These are phyloP conservation scores for Pestalotiopsis sp. DNA, from an alignment of 2,329 filamentous ascomycete species.

Conservation along the genomic window DNA sequence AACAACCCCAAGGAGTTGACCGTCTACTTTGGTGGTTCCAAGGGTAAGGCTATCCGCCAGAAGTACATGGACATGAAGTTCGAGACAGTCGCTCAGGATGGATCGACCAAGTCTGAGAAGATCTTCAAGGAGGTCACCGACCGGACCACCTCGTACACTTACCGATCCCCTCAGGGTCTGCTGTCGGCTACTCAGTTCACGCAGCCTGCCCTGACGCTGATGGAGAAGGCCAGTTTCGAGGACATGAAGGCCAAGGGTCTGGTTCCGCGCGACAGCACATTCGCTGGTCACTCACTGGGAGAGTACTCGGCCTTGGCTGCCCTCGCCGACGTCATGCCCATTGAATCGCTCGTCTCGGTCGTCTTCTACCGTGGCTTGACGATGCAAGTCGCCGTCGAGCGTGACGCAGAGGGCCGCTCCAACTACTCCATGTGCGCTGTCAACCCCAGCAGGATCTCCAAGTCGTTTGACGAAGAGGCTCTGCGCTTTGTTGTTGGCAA, in stretches of 20 bases:
- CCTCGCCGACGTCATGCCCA: slow-evolving; percentile 98
- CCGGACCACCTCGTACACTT: slow-evolving; percentile 93
- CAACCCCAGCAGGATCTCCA: slow-evolving; percentile 96
- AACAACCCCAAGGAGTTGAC: slow-evolving; percentile 99
- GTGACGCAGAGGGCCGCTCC: slow-evolving; percentile 87
- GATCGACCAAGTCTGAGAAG: slow-evolving; percentile 94
- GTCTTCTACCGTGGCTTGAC: slow-evolving; percentile 99
- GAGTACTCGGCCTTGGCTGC: slow-evolving; percentile 98
- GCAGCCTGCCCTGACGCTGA: slow-evolving; percentile 92
- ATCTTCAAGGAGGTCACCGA: slow-evolving; percentile 99
- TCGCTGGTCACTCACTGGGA: slow-evolving; percentile 95
- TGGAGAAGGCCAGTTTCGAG: slow-evolving; percentile 99
- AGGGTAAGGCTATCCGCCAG: slow-evolving; percentile 94
- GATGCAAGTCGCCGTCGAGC: slow-evolving; percentile 98
- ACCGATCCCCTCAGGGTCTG: slow-evolving; percentile 90
- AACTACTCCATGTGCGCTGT: slow-evolving; percentile 99
- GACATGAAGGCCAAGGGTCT: slow-evolving; percentile 98
- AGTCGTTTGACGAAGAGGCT: slow-evolving; percentile 98
- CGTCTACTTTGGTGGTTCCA: slow-evolving; percentile 94
- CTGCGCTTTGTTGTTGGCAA: slow-evolving; percentile 96
- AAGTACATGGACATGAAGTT: slow-evolving; percentile 99
- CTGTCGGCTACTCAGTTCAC: slow-evolving; percentile 98
- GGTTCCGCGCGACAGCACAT: slow-evolving; percentile 93
- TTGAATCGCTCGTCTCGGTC: slow-evolving; percentile 95
- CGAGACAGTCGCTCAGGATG: slow-evolving; percentile 92